Evolutionary conservation across 1,284 basidiomycete genomes (phyloP).

Genomic region (Marasmius fiardii): DNA sequence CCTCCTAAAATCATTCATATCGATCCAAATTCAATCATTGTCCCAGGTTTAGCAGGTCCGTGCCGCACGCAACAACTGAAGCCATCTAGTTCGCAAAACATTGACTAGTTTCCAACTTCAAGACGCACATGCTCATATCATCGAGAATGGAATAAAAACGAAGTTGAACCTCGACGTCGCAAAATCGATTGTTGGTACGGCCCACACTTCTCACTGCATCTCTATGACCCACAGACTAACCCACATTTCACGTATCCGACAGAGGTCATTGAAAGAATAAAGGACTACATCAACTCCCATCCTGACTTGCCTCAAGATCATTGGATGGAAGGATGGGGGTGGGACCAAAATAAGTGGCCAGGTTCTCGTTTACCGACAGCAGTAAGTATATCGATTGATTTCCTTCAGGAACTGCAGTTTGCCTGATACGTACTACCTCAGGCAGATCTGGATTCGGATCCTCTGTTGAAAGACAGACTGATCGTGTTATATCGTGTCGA

Average conservation of each 20-base stretch:
- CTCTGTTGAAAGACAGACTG: constrained; percentile 36
- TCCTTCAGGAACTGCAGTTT: not conserved
- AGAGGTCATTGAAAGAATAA: constrained; percentile 38
- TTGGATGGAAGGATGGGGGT: constrained; percentile 88
- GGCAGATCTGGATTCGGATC: constrained; percentile 50
- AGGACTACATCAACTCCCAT: constrained; percentile 55
- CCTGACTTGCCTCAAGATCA: constrained; percentile 41
- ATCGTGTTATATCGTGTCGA: constrained; percentile 47
- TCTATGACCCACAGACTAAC: too few relatives aligned
- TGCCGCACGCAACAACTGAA: too few relatives aligned
- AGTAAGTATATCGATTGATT: constrained; percentile 42
- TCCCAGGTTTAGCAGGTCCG: constrained; percentile 76
- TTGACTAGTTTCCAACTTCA: too few relatives aligned
- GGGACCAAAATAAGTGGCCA: constrained; percentile 87
- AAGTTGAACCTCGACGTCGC: constrained; percentile 55
- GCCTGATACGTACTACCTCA: constrained; percentile 21
- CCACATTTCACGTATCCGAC: not conserved
- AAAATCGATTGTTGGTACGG: constrained; percentile 57
- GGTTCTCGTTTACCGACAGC: constrained; percentile 76
- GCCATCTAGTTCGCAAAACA: too few relatives aligned
- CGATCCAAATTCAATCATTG: constrained; percentile 45
- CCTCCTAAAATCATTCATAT: constrained; percentile 41
- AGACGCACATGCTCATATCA: constrained; percentile 15
- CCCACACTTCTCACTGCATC: too few relatives aligned
- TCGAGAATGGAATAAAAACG: constrained; percentile 56